Evolutionary conservation across 2,329 filamentous ascomycete species (phyloP).

Genomic region (Alternaria hordeiaustralica): DNA sequence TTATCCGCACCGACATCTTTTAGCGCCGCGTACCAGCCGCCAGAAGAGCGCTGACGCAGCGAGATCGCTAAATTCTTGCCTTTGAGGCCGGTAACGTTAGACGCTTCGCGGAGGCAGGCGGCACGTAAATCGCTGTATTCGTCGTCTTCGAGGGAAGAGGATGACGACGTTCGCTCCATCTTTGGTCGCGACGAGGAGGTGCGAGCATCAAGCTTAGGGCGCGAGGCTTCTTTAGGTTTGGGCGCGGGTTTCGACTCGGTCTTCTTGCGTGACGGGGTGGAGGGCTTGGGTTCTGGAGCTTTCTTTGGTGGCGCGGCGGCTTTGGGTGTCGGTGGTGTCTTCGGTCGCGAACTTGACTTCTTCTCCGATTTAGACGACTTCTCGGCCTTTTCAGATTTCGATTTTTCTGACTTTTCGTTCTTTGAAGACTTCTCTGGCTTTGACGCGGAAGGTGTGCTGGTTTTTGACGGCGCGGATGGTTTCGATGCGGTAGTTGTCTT

Average conservation of each 20-base stretch:
- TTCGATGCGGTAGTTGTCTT: conserved; percentile 5
- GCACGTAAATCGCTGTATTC: conserved; percentile 11
- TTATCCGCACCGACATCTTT: conserved; percentile 35
- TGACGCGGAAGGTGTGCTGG: conserved; percentile 5
- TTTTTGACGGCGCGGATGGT: not conserved
- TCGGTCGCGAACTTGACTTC: conserved; percentile 15
- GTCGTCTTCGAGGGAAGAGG: conserved; percentile 6
- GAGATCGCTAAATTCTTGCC: conserved; percentile 29
- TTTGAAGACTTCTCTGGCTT: conserved; percentile 7
- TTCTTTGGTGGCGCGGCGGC: conserved; percentile 7
- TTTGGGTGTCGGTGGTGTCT: conserved; percentile 8
- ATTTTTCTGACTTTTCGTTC: not conserved
- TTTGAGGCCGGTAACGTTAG: conserved; percentile 29
- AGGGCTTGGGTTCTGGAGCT: conserved; percentile 6
- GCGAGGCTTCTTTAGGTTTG: conserved; percentile 3
- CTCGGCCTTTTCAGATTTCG: conserved; percentile 2
- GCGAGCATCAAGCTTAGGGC: conserved; percentile 7
- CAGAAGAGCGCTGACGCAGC: conserved; percentile 27
- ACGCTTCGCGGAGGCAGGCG: conserved; percentile 17
- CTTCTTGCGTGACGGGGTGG: conserved; percentile 2
- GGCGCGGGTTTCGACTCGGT: conserved; percentile 4
- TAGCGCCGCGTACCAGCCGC: conserved; percentile 35
- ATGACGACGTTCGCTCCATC: conserved; percentile 4
- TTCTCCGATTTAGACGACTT: conserved; percentile 4
- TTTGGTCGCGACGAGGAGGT: conserved; percentile 11